These are phyloP conservation scores for Hypericum androsaemum DNA, from an alignment of 345 rosid species.

Conservation along the genomic window DNA sequence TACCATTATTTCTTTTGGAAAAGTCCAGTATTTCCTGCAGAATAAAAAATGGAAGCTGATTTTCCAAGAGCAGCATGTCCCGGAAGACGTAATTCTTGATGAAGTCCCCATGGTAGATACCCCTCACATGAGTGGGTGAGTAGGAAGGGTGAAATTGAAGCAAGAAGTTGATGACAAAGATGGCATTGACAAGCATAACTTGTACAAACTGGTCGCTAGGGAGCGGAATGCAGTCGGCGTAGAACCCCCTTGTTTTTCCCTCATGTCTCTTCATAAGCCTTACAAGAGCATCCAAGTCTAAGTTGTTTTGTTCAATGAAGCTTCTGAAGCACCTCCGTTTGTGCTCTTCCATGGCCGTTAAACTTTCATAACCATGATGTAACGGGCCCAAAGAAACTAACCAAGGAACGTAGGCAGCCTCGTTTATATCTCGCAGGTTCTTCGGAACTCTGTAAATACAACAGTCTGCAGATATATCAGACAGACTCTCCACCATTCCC, in stretches of 20 bases:
- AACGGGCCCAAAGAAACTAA: conserved; percentile 17
- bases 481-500: neutral
- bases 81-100: neutral
- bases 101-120: too few relatives aligned
- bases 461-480: neutral
- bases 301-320: conserved; percentile 8
- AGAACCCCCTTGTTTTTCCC: conserved; percentile 2
- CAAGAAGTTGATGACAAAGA: conserved; percentile 12
- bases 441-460: conserved; percentile 12
- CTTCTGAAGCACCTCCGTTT: conserved; percentile 7
- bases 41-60: conserved; percentile 24
- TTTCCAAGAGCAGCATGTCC: conserved; percentile 19
- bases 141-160: neutral
- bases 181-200: conserved; percentile 13
- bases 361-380: conserved; percentile 1
- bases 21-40: conserved; percentile 5
- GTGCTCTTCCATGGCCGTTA: conserved; percentile 16
- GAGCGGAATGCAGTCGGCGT: neutral
- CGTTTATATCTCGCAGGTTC: neutral
- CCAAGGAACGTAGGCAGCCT: neutral
- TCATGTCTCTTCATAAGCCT: neutral
- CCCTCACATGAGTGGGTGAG: too few relatives aligned
- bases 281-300: neutral
- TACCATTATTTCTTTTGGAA: neutral
- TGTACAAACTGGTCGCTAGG: conserved; percentile 1